Conservation (phyloP, 306 rosid species). For the Alnus glutinosa region DNA sequence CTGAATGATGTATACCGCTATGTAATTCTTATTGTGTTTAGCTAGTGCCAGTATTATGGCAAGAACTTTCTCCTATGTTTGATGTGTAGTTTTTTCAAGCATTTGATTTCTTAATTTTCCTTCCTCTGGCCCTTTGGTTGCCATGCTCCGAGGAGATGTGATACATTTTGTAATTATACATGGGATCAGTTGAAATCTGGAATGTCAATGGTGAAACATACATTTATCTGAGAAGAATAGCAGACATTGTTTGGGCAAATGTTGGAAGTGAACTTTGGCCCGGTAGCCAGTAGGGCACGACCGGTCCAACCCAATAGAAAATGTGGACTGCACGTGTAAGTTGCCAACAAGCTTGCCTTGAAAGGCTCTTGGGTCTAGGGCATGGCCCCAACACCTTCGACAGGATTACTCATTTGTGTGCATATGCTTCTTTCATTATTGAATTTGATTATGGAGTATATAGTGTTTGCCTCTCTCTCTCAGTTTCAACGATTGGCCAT, state of each 20-base stretch:
- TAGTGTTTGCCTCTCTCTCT: too few relatives aligned
- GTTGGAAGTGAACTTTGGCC: neutral
- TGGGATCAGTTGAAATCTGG: neutral
- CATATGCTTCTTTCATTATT: too few relatives aligned
- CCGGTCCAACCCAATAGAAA: too few relatives aligned
- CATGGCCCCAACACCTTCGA: too few relatives aligned
- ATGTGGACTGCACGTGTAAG: neutral
- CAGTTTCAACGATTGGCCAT: too few relatives aligned
- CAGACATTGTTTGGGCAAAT: too few relatives aligned
- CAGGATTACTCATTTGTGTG: too few relatives aligned
- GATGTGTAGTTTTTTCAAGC: constrained; percentile 13
- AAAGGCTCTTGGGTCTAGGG: too few relatives aligned
- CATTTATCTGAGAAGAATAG: too few relatives aligned
- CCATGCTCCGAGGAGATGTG: neutral
- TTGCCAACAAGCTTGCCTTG: neutral
- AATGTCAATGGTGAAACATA: too few relatives aligned
- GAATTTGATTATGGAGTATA: too few relatives aligned
- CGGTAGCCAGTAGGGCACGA: neutral
- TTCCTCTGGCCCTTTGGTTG: neutral
- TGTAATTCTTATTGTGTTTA: neutral
- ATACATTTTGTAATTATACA: neutral
- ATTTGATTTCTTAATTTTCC: constrained; percentile 12
- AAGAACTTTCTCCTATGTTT: neutral
- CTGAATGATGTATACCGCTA: constrained; percentile 25
- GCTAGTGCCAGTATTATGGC: constrained; percentile 21